Percentiles rank a stretch among this genome's conserved stretches.
These are phyloP conservation scores for Mycena venus DNA, from an alignment of 768 basidiomycete species.

Conservation along the genomic window DNA sequence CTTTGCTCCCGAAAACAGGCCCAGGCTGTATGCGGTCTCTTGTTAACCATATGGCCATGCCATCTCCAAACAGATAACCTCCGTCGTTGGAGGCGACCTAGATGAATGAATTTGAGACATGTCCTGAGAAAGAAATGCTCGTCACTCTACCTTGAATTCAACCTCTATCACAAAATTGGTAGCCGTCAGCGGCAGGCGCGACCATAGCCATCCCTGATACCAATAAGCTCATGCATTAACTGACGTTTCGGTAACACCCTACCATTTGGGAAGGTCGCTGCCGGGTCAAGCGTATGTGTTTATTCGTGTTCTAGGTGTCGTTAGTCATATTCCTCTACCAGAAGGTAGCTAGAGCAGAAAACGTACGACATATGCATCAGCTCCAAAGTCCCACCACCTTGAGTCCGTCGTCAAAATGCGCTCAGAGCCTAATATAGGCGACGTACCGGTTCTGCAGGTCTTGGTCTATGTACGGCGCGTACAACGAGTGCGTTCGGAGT, in stretches of 20 bases:
- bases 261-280: constrained; percentile 87
- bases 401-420: neutral
- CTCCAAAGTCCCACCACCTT: constrained; percentile 99
- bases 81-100: constrained; percentile 78
- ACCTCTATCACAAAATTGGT: constrained; percentile 89
- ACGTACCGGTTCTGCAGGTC: constrained; percentile 92
- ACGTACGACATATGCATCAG: constrained; percentile 87
- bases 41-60: constrained; percentile 94
- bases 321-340: neutral
- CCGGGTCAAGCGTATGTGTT: constrained; percentile 90
- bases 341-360: constrained; percentile 18
- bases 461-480: constrained; percentile 93
- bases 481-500: constrained; percentile 88
- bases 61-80: constrained; percentile 87
- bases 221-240: neutral
- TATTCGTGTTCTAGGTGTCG: constrained; percentile 86
- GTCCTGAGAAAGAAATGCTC: neutral
- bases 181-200: constrained; percentile 86
- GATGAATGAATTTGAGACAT: neutral
- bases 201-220: constrained; percentile 96
- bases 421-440: neutral
- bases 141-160: constrained; percentile 85
- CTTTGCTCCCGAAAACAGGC: constrained; percentile 92
- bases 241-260: constrained; percentile 6
- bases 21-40: constrained; percentile 84